These are phyloP conservation scores for Trichoderma gracile DNA, from an alignment of 2,329 filamentous ascomycete species.

Conservation along the genomic window DNA sequence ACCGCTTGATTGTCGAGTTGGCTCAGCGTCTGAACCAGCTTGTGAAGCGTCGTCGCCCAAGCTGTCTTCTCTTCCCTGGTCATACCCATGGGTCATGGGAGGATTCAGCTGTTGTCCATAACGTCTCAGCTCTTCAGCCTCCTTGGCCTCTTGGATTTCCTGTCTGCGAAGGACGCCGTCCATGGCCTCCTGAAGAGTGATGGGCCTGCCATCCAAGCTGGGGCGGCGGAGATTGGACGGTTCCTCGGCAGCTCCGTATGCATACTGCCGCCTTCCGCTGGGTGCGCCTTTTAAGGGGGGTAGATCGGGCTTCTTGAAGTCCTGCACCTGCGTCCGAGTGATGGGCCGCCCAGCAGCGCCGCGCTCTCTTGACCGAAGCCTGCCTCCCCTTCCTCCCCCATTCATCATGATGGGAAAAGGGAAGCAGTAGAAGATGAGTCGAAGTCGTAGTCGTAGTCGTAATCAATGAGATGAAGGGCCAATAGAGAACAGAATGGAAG, in stretches of 20 bases:
- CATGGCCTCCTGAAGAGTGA: constrained; percentile 15
- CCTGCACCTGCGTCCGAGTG: constrained; percentile 6
- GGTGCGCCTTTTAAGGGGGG: constrained; percentile 38
- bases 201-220: constrained; percentile 1
- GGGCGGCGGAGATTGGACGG: constrained; percentile 33
- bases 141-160: constrained; percentile 17
- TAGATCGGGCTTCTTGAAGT: constrained; percentile 33
- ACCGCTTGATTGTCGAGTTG: not conserved
- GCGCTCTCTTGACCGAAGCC: constrained; percentile 28
- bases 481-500: not conserved
- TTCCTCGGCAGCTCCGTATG: constrained; percentile 43
- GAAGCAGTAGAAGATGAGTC: not conserved
- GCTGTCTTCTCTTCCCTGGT: not conserved
- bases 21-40: not conserved
- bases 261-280: constrained; percentile 42
- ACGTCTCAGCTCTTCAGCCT: not conserved
- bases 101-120: not conserved
- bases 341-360: constrained; percentile 13
- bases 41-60: not conserved
- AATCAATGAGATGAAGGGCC: not conserved
- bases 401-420: constrained; percentile 4
- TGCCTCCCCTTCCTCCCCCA: constrained; percentile 12
- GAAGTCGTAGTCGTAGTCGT: not conserved
- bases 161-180: constrained; percentile 16
- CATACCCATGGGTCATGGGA: not conserved